Conservation (phyloP, 1,284 basidiomycete species). For the Apiotrichum akiyoshidainum region DNA sequence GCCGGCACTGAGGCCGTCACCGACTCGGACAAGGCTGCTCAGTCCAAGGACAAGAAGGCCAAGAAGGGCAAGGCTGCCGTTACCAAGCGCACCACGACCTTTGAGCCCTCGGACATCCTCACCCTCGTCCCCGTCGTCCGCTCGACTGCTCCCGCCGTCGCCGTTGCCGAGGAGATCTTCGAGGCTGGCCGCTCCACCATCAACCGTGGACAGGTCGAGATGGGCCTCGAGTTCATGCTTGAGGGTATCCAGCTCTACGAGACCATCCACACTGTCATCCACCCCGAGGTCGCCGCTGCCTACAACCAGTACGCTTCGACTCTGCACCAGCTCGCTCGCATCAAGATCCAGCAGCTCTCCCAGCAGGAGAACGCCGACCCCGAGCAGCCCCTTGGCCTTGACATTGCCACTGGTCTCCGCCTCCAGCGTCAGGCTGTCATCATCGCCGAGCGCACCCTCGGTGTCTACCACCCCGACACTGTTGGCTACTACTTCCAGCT, state of each 20-base stretch:
- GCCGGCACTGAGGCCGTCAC: slow-evolving; percentile 25
- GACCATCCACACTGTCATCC: slow-evolving; percentile 58
- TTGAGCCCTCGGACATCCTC: slow-evolving; percentile 56
- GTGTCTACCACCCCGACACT: slow-evolving; percentile 57
- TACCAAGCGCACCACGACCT: slow-evolving; percentile 43
- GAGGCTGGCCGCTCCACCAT: slow-evolving; percentile 56
- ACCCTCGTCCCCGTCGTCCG: slow-evolving; percentile 57
- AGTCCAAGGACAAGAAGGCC: slow-evolving; percentile 37
- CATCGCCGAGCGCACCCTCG: slow-evolving; percentile 57
- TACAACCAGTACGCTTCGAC: slow-evolving; percentile 56
- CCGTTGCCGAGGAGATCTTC: slow-evolving; percentile 57
- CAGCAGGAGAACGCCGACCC: slow-evolving; percentile 40
- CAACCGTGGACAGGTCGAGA: slow-evolving; percentile 54
- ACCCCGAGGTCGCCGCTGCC: slow-evolving; percentile 57
- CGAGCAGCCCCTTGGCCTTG: slow-evolving; percentile 47
- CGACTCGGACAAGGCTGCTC: slow-evolving; percentile 17
- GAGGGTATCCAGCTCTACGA: slow-evolving; percentile 59
- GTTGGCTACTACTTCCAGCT: slow-evolving; percentile 58
- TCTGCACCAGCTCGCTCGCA: slow-evolving; percentile 51
- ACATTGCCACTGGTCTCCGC: slow-evolving; percentile 53
- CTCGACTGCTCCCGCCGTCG: slow-evolving; percentile 53
- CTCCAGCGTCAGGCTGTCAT: slow-evolving; percentile 58
- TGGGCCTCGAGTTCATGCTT: slow-evolving; percentile 56
- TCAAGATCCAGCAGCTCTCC: slow-evolving; percentile 48
- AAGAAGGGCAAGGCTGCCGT: slow-evolving; percentile 40